These are phyloP conservation scores for Botrytis cinerea DNA, from an alignment of 2,329 filamentous ascomycete species.

Conservation along the genomic window DNA sequence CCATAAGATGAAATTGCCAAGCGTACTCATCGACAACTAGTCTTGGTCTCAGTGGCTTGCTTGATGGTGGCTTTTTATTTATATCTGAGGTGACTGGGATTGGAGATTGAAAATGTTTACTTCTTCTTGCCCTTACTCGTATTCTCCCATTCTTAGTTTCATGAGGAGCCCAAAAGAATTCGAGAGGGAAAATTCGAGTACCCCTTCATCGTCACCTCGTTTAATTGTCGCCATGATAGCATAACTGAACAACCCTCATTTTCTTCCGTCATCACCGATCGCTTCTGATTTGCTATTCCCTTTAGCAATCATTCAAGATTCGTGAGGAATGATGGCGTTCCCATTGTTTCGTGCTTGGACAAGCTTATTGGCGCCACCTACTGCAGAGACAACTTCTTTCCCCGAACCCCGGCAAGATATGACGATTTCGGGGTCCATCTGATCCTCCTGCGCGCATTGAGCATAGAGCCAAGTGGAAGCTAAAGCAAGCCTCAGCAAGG, in stretches of 20 bases:
- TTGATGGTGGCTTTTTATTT: constrained; percentile 13
- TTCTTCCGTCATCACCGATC: neutral
- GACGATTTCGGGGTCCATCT: constrained; percentile 23
- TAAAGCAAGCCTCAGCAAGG: constrained; percentile 19
- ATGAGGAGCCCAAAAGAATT: neutral
- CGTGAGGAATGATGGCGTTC: constrained; percentile 16
- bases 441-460: constrained; percentile 20
- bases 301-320: neutral
- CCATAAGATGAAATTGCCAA: constrained; percentile 4
- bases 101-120: constrained; percentile 13
- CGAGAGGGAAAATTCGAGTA: neutral
- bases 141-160: neutral
- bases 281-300: neutral
- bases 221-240: neutral
- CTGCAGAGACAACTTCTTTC: constrained; percentile 8
- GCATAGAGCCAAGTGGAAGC: constrained; percentile 1
- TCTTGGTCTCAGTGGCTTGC: constrained; percentile 23
- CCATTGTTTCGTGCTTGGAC: neutral
- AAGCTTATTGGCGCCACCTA: constrained; percentile 18
- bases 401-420: constrained; percentile 14
- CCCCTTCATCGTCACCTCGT: constrained; percentile 10
- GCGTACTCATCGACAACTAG: constrained; percentile 10
- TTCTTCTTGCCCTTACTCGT: constrained; percentile 7
- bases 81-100: constrained; percentile 14
- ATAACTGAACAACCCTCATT: neutral